Conservation (phyloP, 108 stramenopile genomes). For the Skeletonema marinoi region DNA sequence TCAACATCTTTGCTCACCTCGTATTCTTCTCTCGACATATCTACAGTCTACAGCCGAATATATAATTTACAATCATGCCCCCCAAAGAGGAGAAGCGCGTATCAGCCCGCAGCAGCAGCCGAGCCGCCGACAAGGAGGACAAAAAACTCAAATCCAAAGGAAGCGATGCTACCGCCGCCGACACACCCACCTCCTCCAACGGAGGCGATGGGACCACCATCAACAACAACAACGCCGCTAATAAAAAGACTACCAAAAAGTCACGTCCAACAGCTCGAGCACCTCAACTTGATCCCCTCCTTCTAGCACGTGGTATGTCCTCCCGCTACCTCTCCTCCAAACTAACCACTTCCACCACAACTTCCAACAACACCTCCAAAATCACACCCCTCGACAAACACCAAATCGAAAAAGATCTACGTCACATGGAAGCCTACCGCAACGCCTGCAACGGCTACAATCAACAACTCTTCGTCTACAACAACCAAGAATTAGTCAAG, state of each 20-base stretch:
- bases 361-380: background rate
- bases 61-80: background rate
- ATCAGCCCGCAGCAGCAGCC: background rate
- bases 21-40: too few relatives aligned
- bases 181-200: background rate
- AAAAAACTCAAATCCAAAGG: background rate
- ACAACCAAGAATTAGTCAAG: conserved; percentile 55
- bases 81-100: conserved; percentile 3
- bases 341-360: conserved; percentile 4
- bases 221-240: background rate
- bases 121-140: background rate
- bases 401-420: conserved; percentile 78
- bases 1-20: too few relatives aligned
- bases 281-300: conserved; percentile 45
- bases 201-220: background rate
- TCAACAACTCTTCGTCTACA: conserved; percentile 74
- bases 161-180: background rate
- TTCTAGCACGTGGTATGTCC: conserved; percentile 78
- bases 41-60: too few relatives aligned
- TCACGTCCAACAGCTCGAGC: background rate
- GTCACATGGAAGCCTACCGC: conserved; percentile 84
- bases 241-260: background rate
- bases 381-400: conserved; percentile 52
- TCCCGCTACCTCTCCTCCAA: conserved; percentile 67
- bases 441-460: conserved; percentile 70